phyloP scores from a whole-genome alignment of 1,284 basidiomycete species.

The Microbotryum scabiosae region DNA sequence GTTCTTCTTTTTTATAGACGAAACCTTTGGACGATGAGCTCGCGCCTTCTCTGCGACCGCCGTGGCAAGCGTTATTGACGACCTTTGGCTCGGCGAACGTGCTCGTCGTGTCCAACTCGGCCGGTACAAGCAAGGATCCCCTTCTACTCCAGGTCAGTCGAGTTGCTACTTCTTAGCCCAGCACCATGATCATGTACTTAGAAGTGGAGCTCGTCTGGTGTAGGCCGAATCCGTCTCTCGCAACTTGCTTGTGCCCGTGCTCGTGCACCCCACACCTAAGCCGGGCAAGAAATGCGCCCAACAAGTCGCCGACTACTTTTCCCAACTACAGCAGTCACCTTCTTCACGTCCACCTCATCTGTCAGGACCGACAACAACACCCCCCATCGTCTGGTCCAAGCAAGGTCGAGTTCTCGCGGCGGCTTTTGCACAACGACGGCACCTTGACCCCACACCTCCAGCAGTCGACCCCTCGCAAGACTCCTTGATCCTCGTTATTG shows the following conservation, averaged over 20 bases:
- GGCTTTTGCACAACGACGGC: slow-evolving; percentile 39
- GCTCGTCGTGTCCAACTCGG: slow-evolving; percentile 88
- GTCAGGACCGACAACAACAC: not conserved
- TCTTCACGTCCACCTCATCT: slow-evolving; percentile 3
- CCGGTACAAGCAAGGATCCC: slow-evolving; percentile 70
- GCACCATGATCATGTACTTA: not conserved
- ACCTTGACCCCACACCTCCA: slow-evolving; percentile 48
- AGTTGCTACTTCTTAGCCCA: not conserved
- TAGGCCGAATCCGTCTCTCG: slow-evolving; percentile 78
- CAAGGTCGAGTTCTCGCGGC: slow-evolving; percentile 4
- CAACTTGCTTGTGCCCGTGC: slow-evolving; percentile 69
- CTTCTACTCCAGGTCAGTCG: slow-evolving; percentile 63
- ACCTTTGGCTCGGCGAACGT: slow-evolving; percentile 72
- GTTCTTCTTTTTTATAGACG: slow-evolving; percentile 28
- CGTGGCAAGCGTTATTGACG: slow-evolving; percentile 64
- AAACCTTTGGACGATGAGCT: slow-evolving; percentile 35
- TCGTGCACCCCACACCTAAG: slow-evolving; percentile 67
- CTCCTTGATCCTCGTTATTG: slow-evolving; percentile 58
- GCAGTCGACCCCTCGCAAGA: slow-evolving; percentile 45
- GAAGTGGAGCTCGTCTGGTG: not conserved
- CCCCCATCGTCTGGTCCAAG: slow-evolving; percentile 5
- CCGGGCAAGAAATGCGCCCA: slow-evolving; percentile 57
- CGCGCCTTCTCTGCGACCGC: slow-evolving; percentile 32
- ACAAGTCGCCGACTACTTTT: slow-evolving; percentile 57
- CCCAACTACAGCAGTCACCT: slow-evolving; percentile 18